phyloP scores from a whole-genome alignment of 495 filamentous ascomycete species.

The Tuber magnatum region DNA sequence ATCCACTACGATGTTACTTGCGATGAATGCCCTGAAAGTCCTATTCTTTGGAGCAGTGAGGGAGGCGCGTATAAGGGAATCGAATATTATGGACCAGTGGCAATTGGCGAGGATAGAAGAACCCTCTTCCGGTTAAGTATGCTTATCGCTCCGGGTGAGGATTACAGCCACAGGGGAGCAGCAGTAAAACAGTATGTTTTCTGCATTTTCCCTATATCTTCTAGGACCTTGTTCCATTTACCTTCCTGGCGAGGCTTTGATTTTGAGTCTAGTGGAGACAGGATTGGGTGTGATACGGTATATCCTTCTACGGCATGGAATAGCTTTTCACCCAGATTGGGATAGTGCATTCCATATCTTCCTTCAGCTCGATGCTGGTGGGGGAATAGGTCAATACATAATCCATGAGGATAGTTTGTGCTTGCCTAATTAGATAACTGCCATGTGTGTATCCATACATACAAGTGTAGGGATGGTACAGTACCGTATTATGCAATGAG shows the following conservation, averaged over 20 bases:
- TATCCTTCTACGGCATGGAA: too few relatives aligned
- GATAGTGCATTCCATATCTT: too few relatives aligned
- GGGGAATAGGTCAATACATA: too few relatives aligned
- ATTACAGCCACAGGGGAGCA: conserved; percentile 25
- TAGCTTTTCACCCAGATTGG: too few relatives aligned
- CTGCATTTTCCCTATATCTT: neutral
- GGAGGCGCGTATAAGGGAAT: conserved; percentile 35
- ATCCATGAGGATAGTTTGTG: too few relatives aligned
- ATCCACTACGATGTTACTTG: conserved; percentile 20
- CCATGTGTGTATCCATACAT: neutral
- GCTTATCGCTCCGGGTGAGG: conserved; percentile 28
- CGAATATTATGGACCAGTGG: conserved; percentile 31
- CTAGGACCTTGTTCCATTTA: neutral
- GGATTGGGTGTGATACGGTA: too few relatives aligned
- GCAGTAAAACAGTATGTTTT: conserved; percentile 8
- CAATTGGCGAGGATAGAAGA: neutral
- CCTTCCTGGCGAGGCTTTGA: too few relatives aligned
- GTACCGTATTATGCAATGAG: neutral
- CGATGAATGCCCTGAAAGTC: conserved; percentile 33
- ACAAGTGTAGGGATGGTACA: neutral
- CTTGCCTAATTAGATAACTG: too few relatives aligned
- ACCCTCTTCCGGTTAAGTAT: conserved; percentile 19
- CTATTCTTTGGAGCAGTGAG: conserved; percentile 34
- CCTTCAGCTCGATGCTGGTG: too few relatives aligned
- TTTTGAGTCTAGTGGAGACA: too few relatives aligned